phyloP scores from a whole-genome alignment of 2,329 filamentous ascomycete species.

The Trichothecium sympodiale region DNA sequence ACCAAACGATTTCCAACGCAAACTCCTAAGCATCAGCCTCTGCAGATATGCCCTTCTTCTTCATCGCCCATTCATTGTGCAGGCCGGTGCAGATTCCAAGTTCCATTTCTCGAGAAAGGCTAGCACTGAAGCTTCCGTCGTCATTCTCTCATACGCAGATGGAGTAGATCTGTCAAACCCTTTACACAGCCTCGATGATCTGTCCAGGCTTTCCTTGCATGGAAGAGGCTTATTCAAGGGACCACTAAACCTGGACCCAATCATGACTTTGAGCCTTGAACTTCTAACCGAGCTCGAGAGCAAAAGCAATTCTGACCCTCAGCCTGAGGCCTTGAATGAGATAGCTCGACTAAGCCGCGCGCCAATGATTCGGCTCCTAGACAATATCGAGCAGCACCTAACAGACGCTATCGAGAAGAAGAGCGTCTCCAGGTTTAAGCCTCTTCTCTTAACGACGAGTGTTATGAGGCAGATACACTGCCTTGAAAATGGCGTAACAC shows the following conservation, averaged over 20 bases:
- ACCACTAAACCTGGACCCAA: neutral
- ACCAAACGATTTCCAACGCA: neutral
- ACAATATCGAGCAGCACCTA: neutral
- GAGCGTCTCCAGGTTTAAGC: neutral
- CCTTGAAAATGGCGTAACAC: no score
- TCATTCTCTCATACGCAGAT: no score
- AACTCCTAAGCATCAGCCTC: neutral
- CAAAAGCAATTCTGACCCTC: neutral
- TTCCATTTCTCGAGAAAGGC: no score
- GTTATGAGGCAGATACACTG: neutral
- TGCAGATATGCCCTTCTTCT: neutral
- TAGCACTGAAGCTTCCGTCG: no score
- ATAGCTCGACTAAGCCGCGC: neutral
- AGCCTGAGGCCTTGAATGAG: neutral
- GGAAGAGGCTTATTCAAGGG: constrained; percentile 1
- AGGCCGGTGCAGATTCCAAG: neutral
- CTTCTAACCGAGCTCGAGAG: neutral
- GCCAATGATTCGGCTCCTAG: neutral
- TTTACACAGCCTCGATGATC: neutral
- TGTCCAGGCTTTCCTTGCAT: neutral
- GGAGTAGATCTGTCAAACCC: no score
- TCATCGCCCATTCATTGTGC: neutral
- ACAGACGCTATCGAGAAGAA: neutral
- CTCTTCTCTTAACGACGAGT: neutral
- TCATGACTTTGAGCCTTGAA: neutral